Evolutionary conservation across 1,284 basidiomycete genomes (phyloP).

Genomic region (Meripilus lineatus): DNA sequence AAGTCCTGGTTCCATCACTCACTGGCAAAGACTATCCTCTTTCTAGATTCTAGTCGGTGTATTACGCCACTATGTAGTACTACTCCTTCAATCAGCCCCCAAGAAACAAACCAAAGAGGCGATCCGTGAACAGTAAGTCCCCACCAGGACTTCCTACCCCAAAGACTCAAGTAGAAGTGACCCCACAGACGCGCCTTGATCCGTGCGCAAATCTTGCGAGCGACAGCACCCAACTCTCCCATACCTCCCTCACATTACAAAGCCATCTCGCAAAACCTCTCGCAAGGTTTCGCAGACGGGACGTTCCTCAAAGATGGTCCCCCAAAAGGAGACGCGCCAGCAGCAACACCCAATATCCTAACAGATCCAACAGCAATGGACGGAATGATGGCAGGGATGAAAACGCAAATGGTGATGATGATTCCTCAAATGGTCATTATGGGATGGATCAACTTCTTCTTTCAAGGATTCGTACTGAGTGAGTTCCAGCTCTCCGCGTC

Average conservation of each 20-base stretch:
- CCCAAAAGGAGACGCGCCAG: conserved; percentile 54
- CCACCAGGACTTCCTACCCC: background rate
- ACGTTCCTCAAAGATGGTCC: conserved; percentile 84
- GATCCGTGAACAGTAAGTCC: conserved; percentile 89
- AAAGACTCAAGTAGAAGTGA: conserved; percentile 6
- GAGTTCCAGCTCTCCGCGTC: conserved; percentile 32
- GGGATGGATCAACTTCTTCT: conserved; percentile 99
- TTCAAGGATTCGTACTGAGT: conserved; percentile 97
- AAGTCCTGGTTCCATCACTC: background rate
- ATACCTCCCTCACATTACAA: conserved; percentile 72
- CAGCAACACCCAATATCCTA: conserved; percentile 67
- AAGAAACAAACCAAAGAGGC: conserved; percentile 77
- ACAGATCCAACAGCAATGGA: conserved; percentile 93
- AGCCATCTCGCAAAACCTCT: conserved; percentile 70
- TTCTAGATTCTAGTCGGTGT: conserved; percentile 88
- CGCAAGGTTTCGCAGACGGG: conserved; percentile 68
- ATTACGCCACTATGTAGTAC: conserved; percentile 88
- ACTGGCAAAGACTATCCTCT: background rate
- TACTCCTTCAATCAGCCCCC: conserved; percentile 81
- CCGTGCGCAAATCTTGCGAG: conserved; percentile 79
- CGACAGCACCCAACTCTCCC: conserved; percentile 76
- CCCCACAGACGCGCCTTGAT: conserved; percentile 72
- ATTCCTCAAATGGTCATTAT: conserved; percentile 98
- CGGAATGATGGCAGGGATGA: conserved; percentile 98
- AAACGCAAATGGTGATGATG: conserved; percentile 99